These are phyloP conservation scores for Mesostigma viride DNA, from an alignment of 139 green algal genomes.

Conservation along the genomic window DNA sequence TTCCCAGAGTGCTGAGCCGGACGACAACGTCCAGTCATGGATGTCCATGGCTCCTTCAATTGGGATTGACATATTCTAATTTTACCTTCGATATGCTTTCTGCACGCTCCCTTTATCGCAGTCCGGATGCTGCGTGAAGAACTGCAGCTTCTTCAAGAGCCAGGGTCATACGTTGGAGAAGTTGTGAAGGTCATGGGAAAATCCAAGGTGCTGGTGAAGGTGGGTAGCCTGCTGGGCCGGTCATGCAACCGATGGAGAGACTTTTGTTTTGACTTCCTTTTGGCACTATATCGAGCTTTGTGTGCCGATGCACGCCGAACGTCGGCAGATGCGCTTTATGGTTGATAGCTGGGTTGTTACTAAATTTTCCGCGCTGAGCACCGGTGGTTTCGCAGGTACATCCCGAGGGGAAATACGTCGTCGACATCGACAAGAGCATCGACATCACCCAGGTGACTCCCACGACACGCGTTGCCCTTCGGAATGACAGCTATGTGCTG, in stretches of 20 bases:
- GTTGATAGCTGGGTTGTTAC: background rate
- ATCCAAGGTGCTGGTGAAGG: conserved; percentile 96
- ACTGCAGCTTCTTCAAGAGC: conserved; percentile 94
- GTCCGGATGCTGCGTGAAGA: conserved; percentile 90
- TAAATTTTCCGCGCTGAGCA: background rate
- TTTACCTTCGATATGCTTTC: no score
- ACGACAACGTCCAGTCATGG: no score
- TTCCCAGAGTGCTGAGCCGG: no score
- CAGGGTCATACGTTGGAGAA: conserved; percentile 95
- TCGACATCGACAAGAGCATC: conserved; percentile 86
- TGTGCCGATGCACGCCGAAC: conserved; percentile 15
- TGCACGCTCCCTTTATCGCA: no score
- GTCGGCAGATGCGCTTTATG: background rate
- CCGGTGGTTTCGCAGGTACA: conserved; percentile 67
- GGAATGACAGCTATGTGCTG: conserved; percentile 94
- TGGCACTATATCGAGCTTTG: no score
- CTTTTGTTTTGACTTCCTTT: no score
- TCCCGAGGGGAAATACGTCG: conserved; percentile 96
- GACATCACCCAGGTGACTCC: conserved; percentile 55
- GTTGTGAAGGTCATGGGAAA: conserved; percentile 99
- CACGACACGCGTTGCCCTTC: conserved; percentile 78
- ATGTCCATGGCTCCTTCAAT: no score
- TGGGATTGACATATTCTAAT: no score
- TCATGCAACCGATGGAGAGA: no score
- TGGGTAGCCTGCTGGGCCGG: conserved; percentile 6